Evolutionary conservation across 305 asterid genomes (phyloP).

Genomic region (Fraxinus latifolia): DNA sequence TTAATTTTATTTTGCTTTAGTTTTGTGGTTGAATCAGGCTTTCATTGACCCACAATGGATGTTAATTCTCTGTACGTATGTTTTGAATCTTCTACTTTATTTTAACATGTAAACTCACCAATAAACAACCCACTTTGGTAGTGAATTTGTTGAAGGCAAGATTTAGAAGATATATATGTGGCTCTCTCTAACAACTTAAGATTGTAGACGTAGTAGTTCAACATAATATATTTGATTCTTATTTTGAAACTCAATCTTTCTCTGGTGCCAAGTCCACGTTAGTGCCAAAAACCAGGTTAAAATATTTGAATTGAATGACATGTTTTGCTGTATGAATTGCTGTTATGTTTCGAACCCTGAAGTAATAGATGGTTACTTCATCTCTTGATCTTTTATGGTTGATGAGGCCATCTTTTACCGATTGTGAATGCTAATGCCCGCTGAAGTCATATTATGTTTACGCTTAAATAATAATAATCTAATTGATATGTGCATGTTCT

Average conservation of each 20-base stretch:
- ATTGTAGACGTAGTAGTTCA: not conserved
- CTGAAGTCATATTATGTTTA: not conserved
- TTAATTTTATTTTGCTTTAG: not conserved
- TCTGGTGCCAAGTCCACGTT: not conserved
- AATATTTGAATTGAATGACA: not conserved
- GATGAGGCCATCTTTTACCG: not conserved
- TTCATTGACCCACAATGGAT: not conserved
- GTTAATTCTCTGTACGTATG: not conserved
- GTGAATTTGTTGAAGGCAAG: not conserved
- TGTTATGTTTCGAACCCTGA: not conserved
- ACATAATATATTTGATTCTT: not conserved
- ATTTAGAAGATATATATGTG: not conserved
- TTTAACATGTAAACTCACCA: not conserved
- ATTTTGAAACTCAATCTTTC: not conserved
- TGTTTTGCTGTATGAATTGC: not conserved
- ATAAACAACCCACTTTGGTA: not conserved
- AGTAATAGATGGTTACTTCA: not conserved
- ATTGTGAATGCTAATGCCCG: not conserved
- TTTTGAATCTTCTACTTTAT: not conserved
- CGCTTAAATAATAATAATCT: not conserved
- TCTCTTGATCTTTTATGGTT: not conserved
- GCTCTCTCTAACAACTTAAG: not conserved
- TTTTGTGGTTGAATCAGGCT: not conserved
- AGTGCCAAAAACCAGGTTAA: not conserved
- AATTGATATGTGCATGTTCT: not conserved